These are phyloP conservation scores for Termitomyces heimii DNA, from an alignment of 768 basidiomycete genomes.

Conservation along the genomic window DNA sequence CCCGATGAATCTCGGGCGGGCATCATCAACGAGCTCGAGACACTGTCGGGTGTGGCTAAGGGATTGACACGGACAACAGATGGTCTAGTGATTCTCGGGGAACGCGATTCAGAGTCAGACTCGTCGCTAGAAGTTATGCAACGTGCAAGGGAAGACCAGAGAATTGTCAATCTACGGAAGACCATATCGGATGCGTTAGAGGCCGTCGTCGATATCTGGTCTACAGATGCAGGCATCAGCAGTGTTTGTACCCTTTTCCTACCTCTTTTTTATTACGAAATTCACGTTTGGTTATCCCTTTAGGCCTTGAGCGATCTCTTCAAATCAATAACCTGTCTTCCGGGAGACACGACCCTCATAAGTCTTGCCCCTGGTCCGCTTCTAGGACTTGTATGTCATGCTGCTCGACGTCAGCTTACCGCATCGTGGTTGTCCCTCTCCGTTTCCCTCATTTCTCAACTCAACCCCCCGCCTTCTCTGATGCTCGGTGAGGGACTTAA, in stretches of 20 bases:
- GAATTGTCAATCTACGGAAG: constrained; percentile 60
- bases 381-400: constrained; percentile 70
- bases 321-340: constrained; percentile 81
- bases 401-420: constrained; percentile 65
- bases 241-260: constrained; percentile 48
- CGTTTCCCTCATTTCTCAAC: constrained; percentile 72
- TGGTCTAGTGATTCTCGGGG: constrained; percentile 50
- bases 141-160: constrained; percentile 55
- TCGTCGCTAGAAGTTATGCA: constrained; percentile 51
- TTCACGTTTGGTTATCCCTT: not conserved
- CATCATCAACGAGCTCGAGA: constrained; percentile 71
- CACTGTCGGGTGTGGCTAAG: constrained; percentile 78
- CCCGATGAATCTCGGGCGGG: constrained; percentile 67
- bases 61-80: constrained; percentile 80
- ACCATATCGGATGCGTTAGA: constrained; percentile 56
- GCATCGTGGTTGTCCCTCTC: constrained; percentile 84
- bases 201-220: constrained; percentile 68
- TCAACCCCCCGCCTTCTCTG: constrained; percentile 65
- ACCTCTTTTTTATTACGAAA: not conserved
- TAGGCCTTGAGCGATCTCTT: constrained; percentile 80
- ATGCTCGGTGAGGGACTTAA: constrained; percentile 4
- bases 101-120: constrained; percentile 44
- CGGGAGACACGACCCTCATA: constrained; percentile 69
- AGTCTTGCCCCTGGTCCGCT: constrained; percentile 80
- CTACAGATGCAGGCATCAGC: constrained; percentile 68